Evolutionary conservation across 805 yeast genomes (phyloP).

Genomic region (Candida awuae): DNA sequence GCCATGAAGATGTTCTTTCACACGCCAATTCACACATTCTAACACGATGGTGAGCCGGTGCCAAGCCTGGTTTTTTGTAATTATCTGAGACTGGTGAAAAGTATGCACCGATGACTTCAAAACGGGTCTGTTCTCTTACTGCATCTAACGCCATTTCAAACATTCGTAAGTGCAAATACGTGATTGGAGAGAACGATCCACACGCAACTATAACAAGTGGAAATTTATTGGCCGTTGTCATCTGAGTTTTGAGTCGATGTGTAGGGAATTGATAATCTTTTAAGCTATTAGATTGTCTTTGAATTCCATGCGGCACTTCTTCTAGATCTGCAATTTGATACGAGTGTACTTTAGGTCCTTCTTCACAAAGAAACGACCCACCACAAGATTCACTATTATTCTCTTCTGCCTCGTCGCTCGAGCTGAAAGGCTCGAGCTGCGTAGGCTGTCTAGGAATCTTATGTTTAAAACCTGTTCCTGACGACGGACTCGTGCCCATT

Average conservation of each 20-base stretch:
- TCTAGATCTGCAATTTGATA: constrained; percentile 86
- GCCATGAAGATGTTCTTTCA: constrained; percentile 93
- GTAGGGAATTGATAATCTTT: constrained; percentile 75
- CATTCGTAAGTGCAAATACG: constrained; percentile 92
- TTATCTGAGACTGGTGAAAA: constrained; percentile 92
- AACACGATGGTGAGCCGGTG: constrained; percentile 82
- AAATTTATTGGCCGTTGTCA: constrained; percentile 66
- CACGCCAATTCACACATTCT: constrained; percentile 98
- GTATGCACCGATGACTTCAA: constrained; percentile 94
- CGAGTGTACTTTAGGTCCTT: constrained; percentile 38
- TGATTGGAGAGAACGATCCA: constrained; percentile 94
- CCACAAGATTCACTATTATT: background rate
- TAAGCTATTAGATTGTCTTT: constrained; percentile 71
- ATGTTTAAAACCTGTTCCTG: constrained; percentile 15
- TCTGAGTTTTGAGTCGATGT: constrained; percentile 66
- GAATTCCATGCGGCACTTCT: constrained; percentile 93
- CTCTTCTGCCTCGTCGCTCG: constrained; percentile 35
- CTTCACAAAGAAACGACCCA: constrained; percentile 21
- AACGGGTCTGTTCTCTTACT: constrained; percentile 81
- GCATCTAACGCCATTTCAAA: constrained; percentile 98
- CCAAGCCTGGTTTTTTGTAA: constrained; percentile 88
- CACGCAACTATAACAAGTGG: constrained; percentile 96
- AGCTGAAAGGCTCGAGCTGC: constrained; percentile 50
- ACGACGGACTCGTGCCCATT: background rate
- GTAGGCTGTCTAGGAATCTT: constrained; percentile 39